Percentiles rank a stretch among this genome's conserved stretches.
Evolutionary conservation across 1,284 basidiomycete species (phyloP).

Genomic region (Papiliotrema flavescens): DNA sequence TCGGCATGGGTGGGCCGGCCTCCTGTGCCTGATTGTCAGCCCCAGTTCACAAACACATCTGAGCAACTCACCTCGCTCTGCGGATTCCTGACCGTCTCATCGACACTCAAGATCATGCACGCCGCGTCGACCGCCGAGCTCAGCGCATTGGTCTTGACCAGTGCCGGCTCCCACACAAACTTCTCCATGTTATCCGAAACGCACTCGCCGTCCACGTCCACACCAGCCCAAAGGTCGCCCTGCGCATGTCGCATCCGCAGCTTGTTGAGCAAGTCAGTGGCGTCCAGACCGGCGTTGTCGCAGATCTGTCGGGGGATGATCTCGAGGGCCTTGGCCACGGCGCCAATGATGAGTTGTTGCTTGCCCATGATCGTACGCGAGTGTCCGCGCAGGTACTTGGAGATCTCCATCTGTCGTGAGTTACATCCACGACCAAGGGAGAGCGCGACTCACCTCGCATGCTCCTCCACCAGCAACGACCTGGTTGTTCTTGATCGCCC

Average conservation of each 20-base stretch:
- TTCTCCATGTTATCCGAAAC: conserved; percentile 94
- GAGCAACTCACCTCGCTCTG: conserved; percentile 78
- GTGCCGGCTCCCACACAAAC: conserved; percentile 96
- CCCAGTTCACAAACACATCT: conserved; percentile 14
- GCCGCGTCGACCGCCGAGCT: conserved; percentile 94
- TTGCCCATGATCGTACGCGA: conserved; percentile 94
- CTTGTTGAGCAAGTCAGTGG: conserved; percentile 95
- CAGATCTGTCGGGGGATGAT: conserved; percentile 97
- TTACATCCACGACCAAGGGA: not conserved
- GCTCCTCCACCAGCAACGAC: conserved; percentile 98
- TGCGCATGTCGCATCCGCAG: conserved; percentile 93
- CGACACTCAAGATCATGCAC: conserved; percentile 88
- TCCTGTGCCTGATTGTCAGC: conserved; percentile 33
- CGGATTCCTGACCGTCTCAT: conserved; percentile 90
- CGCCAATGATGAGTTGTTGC: conserved; percentile 88
- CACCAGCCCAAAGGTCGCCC: conserved; percentile 82
- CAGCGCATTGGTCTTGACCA: conserved; percentile 94
- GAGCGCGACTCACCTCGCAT: conserved; percentile 65
- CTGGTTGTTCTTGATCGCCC: conserved; percentile 91
- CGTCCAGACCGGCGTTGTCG: conserved; percentile 97
- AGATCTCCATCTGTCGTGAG: conserved; percentile 82
- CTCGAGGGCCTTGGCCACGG: conserved; percentile 95
- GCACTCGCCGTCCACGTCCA: conserved; percentile 91
- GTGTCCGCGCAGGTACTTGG: conserved; percentile 83
- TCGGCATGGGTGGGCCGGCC: conserved; percentile 75